Evolutionary conservation across 768 basidiomycete genomes (phyloP), one percentile per base, ranked within the genome.

Genomic region (Russula brevipes): DNA sequence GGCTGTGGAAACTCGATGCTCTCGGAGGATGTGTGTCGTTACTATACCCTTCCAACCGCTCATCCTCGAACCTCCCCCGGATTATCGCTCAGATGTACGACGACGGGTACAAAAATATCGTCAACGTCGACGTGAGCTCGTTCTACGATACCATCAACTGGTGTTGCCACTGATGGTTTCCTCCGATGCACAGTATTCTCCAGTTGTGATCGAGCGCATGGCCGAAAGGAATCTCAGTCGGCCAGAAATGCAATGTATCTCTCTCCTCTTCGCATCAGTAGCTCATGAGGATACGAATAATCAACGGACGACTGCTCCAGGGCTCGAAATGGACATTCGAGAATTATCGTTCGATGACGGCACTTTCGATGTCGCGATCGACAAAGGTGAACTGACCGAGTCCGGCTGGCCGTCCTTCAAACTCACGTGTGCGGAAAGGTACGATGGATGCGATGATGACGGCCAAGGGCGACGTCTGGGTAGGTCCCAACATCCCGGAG

Each of bases 381-480:
- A 94, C 74, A 94, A 94, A 82, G 90, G 83, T 81, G 55, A 14
- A 9, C 39, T 58, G 9, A 10, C 56, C 3, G 6, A 3, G 31
- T 4, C 4, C 24, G 42, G 31, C n/a, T 1, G 12, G n/a, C 30
- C 9, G 8, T 1, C 9, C 7, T 30, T 57, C n/a, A 17, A 46
- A 12, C 59, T 24, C 30, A 65, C 36, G 19, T 35, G 10, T 33
- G 45, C 11, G 11, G 4, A 38, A 61, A 83, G 81, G 89, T 16
- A 92, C 91, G 1, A 91, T 94, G 89, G 91, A 94, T 71, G 89
- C 90, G 3, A 88, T 94, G 87, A 85, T 93, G 85, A 85, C 91
- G 0, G 78, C 82, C 0, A 89, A 89, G 70, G 86, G 87, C 17
- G 87, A 91, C 68, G 85, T 91, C 60, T 93, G 91, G 91, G 89